A percentile compares a stretch with the other conserved stretches of the same genome.
Evolutionary conservation across 2,329 filamentous ascomycete genomes (phyloP).

Genomic region (Graphiopsis chlorocephala): DNA sequence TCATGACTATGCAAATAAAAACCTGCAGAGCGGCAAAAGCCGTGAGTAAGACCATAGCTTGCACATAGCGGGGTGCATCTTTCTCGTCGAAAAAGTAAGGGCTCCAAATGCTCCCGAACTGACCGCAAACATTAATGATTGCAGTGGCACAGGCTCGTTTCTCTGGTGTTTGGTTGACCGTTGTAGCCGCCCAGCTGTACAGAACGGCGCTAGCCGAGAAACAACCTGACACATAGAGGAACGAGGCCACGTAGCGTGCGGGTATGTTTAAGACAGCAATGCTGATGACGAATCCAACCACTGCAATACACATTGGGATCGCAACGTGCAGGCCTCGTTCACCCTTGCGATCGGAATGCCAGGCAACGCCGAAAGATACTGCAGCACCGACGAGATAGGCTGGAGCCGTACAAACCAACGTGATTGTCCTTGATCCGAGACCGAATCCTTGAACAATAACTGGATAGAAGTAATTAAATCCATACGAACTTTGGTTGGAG

Average conservation of each 20-base stretch:
- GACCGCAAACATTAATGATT: constrained; percentile 50
- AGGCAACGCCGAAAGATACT: constrained; percentile 32
- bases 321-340: constrained; percentile 38
- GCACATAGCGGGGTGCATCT: constrained; percentile 9
- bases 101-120: constrained; percentile 40
- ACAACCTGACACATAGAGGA: constrained; percentile 34
- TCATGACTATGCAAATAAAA: too few species aligned
- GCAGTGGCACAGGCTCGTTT: constrained; percentile 48
- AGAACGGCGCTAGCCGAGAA: constrained; percentile 38
- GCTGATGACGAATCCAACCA: constrained; percentile 1
- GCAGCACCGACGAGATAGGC: constrained; percentile 17
- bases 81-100: constrained; percentile 39
- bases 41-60: too few species aligned
- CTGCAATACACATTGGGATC: not conserved
- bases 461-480: constrained; percentile 35
- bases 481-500: not conserved
- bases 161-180: constrained; percentile 38
- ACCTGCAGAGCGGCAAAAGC: too few species aligned
- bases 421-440: constrained; percentile 31
- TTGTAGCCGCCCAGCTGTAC: constrained; percentile 36
- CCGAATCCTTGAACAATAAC: constrained; percentile 44
- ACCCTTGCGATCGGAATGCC: constrained; percentile 37
- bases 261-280: not conserved
- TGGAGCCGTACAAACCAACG: constrained; percentile 36
- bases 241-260: constrained; percentile 31